Conservation (phyloP, 176 grass and related monocot species). For the Thalia dealbata region DNA sequence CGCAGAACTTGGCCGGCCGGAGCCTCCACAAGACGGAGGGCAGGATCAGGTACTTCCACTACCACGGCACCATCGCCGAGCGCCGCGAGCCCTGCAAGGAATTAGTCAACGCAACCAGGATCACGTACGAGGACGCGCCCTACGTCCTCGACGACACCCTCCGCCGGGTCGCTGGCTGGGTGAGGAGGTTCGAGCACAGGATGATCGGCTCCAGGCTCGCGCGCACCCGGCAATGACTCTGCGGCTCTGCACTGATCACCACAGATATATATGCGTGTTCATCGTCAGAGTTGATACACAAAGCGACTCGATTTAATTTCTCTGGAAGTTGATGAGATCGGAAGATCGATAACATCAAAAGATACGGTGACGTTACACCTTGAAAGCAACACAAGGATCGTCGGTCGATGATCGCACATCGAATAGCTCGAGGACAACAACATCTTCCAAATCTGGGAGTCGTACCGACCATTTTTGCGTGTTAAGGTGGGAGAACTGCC, state of each 20-base stretch:
- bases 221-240: conserved; percentile 26
- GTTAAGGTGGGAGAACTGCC: not conserved
- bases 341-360: not conserved
- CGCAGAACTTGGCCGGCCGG: conserved; percentile 54
- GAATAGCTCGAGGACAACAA: not conserved
- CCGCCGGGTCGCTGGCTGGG: conserved; percentile 31
- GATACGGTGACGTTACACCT: not conserved
- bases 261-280: too few relatives aligned
- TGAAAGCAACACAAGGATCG: not conserved
- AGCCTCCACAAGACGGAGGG: conserved; percentile 70
- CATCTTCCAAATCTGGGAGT: not conserved
- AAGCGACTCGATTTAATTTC: not conserved
- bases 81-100: conserved; percentile 44
- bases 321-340: not conserved
- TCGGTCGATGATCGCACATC: not conserved
- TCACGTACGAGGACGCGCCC: conserved; percentile 46
- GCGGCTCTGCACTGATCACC: too few relatives aligned
- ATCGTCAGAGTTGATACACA: too few relatives aligned
- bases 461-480: not conserved
- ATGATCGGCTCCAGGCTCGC: conserved; percentile 30
- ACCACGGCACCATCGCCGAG: conserved; percentile 67
- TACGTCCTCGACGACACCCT: conserved; percentile 59
- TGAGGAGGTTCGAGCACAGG: conserved; percentile 47
- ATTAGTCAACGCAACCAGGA: conserved; percentile 29
- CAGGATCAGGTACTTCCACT: conserved; percentile 81